Evolutionary conservation across 805 yeast species (phyloP), one percentile per base, ranked within the genome.

Genomic region (Saccharomycopsis olivae): DNA sequence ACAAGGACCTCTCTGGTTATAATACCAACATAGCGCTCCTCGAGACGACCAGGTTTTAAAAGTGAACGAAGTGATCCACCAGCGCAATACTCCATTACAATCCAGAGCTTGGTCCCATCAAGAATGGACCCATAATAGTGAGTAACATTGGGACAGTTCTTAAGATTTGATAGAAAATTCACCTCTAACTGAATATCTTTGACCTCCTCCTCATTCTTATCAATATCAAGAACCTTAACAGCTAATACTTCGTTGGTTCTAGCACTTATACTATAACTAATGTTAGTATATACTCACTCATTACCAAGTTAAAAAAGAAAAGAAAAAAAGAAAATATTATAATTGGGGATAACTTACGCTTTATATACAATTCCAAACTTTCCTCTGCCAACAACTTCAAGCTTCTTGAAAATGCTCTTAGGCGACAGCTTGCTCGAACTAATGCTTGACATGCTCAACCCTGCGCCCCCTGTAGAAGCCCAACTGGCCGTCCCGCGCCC

Each of bases 341-440:
- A n/a, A n/a, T n/a, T n/a, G n/a, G n/a, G 25, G 6, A 23, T n/a
- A 52, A 79, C 73, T 39, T 70, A 64, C 16, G 95, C 98, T 57
- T 87, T 88, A 59, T 89, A 92, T 3, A 92, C 99, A 19, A 88
- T 79, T 34, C 99, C 99, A 59, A 92, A 92, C 63, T 87, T 92
- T 17, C 99, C 99, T 43, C 94, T 71, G 6, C 98, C 99, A 11
- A 94, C 81, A 25, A 87, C 78, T 60, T 92, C 96, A 11, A 89
- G 79, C 35, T 95, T 70, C 52, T 80, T 78, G 61, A 78, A 87
- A 40, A 71, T 23, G 25, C 25, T 23, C 25, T n/a, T n/a, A n/a
- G n/a, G n/a, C n/a, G n/a, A n/a, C n/a, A n/a, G n/a, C n/a, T n/a
- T n/a, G n/a, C n/a, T n/a, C n/a, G n/a, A n/a, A n/a, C n/a, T n/a